Percentiles rank a stretch among this genome's conserved stretches.
Conservation (phyloP, 805 yeast species). For the Sugiyamaella floridensis region DNA sequence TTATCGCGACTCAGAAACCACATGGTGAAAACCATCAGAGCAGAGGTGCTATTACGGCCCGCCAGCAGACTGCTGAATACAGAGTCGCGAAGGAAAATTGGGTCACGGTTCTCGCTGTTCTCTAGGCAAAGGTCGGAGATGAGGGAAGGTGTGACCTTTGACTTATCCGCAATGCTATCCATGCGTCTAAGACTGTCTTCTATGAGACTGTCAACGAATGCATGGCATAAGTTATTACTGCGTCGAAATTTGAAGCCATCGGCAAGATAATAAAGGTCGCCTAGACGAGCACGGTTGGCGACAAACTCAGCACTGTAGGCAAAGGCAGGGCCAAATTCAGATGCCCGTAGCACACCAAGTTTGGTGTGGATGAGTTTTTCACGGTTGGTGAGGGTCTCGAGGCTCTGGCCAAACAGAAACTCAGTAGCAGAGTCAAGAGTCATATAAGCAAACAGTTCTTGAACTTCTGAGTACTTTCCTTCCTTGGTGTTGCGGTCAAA, state of each 20-base stretch:
- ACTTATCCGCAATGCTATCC: conserved; percentile 9
- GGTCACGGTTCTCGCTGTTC: neutral
- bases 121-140: neutral
- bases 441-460: conserved; percentile 24
- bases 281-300: conserved; percentile 11
- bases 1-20: conserved; percentile 40
- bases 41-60: conserved; percentile 54
- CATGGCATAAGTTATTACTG: conserved; percentile 27
- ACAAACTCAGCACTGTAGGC: conserved; percentile 13
- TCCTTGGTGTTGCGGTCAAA: conserved; percentile 2
- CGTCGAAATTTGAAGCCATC: conserved; percentile 25
- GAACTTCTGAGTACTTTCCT: conserved; percentile 22
- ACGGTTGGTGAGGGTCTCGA: conserved; percentile 19
- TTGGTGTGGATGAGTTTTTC: neutral
- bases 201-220: conserved; percentile 36
- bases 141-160: conserved; percentile 19
- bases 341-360: neutral
- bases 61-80: conserved; percentile 46
- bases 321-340: conserved; percentile 14
- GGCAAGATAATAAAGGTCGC: conserved; percentile 17
- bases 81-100: conserved; percentile 38
- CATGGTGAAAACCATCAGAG: conserved; percentile 40
- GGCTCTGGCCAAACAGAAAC: conserved; percentile 29
- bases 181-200: conserved; percentile 29
- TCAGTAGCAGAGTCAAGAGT: conserved; percentile 33